Evolutionary conservation across 768 basidiomycete species (phyloP).

Genomic region (Boletus barrowsii): DNA sequence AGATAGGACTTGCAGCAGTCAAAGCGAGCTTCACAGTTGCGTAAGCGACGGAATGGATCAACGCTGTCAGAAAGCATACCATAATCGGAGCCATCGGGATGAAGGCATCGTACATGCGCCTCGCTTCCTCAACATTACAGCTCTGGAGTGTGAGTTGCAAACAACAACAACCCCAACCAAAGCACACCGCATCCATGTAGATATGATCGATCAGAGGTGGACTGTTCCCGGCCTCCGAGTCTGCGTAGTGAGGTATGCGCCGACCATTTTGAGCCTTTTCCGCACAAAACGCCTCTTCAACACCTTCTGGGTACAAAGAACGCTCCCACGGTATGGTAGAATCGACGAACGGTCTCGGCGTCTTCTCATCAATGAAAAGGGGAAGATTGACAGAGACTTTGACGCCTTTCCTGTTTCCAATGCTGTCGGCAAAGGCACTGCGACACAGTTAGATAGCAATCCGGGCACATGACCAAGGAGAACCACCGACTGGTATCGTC

Average conservation of each 20-base stretch:
- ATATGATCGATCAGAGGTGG: too few relatives aligned
- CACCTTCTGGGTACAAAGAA: slow-evolving; percentile 45
- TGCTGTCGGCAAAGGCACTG: slow-evolving; percentile 94
- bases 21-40: too few relatives aligned
- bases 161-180: too few relatives aligned
- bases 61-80: too few relatives aligned
- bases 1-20: too few relatives aligned
- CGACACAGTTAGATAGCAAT: slow-evolving; percentile 11
- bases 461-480: slow-evolving; percentile 7
- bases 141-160: too few relatives aligned
- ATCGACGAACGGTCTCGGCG: slow-evolving; percentile 86
- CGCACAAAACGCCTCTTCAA: slow-evolving; percentile 46
- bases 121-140: too few relatives aligned
- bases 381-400: slow-evolving; percentile 96
- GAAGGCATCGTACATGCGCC: too few relatives aligned
- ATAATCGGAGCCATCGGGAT: too few relatives aligned
- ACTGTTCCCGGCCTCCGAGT: too few relatives aligned
- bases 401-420: slow-evolving; percentile 80
- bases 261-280: slow-evolving; percentile 8
- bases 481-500: slow-evolving; percentile 86
- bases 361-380: slow-evolving; percentile 82
- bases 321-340: slow-evolving; percentile 89
- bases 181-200: too few relatives aligned
- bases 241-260: background rate
- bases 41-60: too few relatives aligned